phyloP scores from a whole-genome alignment of 2,329 filamentous ascomycete species.

The Fusarium poae region DNA sequence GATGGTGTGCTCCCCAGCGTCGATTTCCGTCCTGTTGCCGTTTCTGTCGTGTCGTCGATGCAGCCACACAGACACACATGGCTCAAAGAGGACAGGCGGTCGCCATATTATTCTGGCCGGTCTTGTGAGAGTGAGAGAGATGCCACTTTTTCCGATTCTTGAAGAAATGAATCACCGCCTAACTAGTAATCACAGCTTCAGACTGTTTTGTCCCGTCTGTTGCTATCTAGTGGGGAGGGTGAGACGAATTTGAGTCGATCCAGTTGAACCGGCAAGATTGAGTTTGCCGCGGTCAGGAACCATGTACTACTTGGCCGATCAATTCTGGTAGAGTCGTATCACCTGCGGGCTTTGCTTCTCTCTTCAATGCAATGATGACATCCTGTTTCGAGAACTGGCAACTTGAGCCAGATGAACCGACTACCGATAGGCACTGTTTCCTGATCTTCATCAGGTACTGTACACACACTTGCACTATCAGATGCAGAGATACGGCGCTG shows the following conservation, averaged over 20 bases:
- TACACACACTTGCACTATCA: not conserved
- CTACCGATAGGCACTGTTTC: not conserved
- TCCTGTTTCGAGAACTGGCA: constrained; percentile 5
- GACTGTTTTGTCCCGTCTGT: not conserved
- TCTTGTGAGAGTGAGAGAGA: no score
- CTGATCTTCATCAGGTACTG: not conserved
- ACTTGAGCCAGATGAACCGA: not conserved
- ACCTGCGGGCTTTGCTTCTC: not conserved
- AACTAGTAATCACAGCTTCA: not conserved
- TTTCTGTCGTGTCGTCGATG: constrained; percentile 29
- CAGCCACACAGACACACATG: constrained; percentile 39
- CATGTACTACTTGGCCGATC: constrained; percentile 12
- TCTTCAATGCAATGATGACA: constrained; percentile 16
- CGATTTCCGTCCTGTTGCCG: constrained; percentile 35
- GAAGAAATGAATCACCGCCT: constrained; percentile 11
- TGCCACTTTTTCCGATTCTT: constrained; percentile 1
- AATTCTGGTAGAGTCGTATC: constrained; percentile 4
- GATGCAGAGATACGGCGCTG: constrained; percentile 16
- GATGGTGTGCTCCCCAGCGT: constrained; percentile 37
- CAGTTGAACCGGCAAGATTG: constrained; percentile 9
- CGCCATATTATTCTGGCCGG: constrained; percentile 5
- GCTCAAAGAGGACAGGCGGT: constrained; percentile 23
- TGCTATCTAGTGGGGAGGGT: not conserved
- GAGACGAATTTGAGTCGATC: not conserved
- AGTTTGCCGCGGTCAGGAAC: constrained; percentile 23